Evolutionary conservation across 768 basidiomycete species (phyloP).

Genomic region (Cystoderma amianthinum): DNA sequence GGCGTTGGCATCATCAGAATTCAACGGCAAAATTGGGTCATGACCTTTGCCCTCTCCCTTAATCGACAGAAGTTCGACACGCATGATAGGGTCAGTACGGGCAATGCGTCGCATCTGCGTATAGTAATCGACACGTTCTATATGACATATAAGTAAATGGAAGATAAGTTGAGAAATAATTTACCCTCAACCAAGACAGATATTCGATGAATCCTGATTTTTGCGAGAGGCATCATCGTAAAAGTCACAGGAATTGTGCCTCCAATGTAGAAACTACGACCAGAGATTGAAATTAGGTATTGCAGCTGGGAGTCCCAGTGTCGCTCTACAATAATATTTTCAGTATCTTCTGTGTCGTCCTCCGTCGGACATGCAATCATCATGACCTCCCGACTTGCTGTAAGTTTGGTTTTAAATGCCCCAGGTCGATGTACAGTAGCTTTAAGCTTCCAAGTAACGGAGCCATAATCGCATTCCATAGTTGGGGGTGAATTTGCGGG

Average conservation of each 20-base stretch:
- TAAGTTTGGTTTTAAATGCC: constrained; percentile 66
- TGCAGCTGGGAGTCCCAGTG: constrained; percentile 89
- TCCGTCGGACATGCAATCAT: constrained; percentile 74
- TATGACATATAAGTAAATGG: neutral
- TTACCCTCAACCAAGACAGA: constrained; percentile 76
- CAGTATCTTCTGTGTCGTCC: constrained; percentile 79
- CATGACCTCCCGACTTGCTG: constrained; percentile 62
- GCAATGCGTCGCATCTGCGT: constrained; percentile 60
- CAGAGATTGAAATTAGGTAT: constrained; percentile 70
- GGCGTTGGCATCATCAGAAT: constrained; percentile 59
- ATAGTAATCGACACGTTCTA: constrained; percentile 81
- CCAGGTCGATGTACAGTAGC: constrained; percentile 83
- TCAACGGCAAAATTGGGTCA: constrained; percentile 70
- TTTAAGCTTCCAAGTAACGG: constrained; percentile 72
- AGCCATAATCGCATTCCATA: constrained; percentile 67
- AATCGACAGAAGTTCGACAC: constrained; percentile 57
- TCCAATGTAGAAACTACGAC: constrained; percentile 77
- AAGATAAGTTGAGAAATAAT: constrained; percentile 7
- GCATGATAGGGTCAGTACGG: constrained; percentile 59
- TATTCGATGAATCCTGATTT: constrained; percentile 75
- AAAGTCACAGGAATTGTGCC: constrained; percentile 75
- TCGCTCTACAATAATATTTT: constrained; percentile 77
- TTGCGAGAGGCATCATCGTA: constrained; percentile 76
- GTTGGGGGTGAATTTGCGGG: constrained; percentile 77
- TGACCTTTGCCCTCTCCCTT: constrained; percentile 47